Evolutionary conservation across 2,329 filamentous ascomycete species (phyloP).

Genomic region (Penicillium sp.): DNA sequence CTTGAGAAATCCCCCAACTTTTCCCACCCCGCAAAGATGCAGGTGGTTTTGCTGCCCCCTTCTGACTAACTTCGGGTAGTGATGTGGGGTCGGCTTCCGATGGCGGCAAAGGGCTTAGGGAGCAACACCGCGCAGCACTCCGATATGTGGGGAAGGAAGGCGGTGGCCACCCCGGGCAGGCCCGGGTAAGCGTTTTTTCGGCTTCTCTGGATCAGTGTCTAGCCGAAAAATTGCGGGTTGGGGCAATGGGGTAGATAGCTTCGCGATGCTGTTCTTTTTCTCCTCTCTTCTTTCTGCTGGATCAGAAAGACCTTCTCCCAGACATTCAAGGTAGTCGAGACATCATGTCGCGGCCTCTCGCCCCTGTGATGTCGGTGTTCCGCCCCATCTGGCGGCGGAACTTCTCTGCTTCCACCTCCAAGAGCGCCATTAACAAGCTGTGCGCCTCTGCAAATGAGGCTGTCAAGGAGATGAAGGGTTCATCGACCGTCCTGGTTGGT

Average conservation of each 20-base stretch:
- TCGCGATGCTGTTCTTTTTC: slow-evolving; percentile 6
- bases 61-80: slow-evolving; percentile 6
- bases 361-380: slow-evolving; percentile 31
- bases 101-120: slow-evolving; percentile 19
- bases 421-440: slow-evolving; percentile 72
- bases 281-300: slow-evolving; percentile 18
- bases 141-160: slow-evolving; percentile 8
- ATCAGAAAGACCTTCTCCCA: slow-evolving; percentile 13
- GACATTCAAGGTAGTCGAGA: slow-evolving; percentile 16
- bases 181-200: slow-evolving; percentile 32
- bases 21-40: not conserved
- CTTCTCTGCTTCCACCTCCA: slow-evolving; percentile 65
- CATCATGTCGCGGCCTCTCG: slow-evolving; percentile 30
- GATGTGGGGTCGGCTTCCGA: slow-evolving; percentile 23
- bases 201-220: slow-evolving; percentile 19
- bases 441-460: slow-evolving; percentile 69
- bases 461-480: slow-evolving; percentile 69
- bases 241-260: slow-evolving; percentile 15
- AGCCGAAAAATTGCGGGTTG: slow-evolving; percentile 21
- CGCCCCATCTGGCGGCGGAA: slow-evolving; percentile 48
- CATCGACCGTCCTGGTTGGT: slow-evolving; percentile 70
- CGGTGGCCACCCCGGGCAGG: not conserved
- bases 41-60: not conserved
- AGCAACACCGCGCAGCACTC: slow-evolving; percentile 2
- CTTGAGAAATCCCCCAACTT: not conserved